These are phyloP conservation scores for Clarireedia monteithiana DNA, from an alignment of 2,329 filamentous ascomycete species.

Conservation along the genomic window DNA sequence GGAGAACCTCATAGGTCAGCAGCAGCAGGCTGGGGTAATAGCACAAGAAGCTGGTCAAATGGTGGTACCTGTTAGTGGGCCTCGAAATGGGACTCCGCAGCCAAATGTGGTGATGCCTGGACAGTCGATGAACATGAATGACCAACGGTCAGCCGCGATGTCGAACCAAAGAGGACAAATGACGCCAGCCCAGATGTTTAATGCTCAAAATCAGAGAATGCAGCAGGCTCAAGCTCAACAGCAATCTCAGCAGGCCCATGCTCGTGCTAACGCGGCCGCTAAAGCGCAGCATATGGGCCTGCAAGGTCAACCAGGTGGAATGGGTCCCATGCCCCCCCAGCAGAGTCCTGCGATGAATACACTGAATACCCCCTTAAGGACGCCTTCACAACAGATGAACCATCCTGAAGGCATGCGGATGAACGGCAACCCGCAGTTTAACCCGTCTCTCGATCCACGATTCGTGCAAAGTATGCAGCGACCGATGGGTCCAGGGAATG, in stretches of 20 bases:
- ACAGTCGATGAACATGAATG: conserved; percentile 23
- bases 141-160: conserved; percentile 20
- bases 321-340: conserved; percentile 42
- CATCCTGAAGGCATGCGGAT: conserved; percentile 30
- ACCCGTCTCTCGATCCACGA: conserved; percentile 42
- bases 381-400: conserved; percentile 24
- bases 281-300: conserved; percentile 40
- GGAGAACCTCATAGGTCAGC: conserved; percentile 25
- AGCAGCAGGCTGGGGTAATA: conserved; percentile 28
- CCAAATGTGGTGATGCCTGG: conserved; percentile 24
- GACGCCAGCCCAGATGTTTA: conserved; percentile 27
- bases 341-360: conserved; percentile 54
- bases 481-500: conserved; percentile 26
- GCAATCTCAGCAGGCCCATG: conserved; percentile 22
- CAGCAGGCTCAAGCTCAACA: conserved; percentile 22
- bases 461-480: conserved; percentile 47
- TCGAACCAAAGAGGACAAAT: conserved; percentile 22
- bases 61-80: conserved; percentile 25
- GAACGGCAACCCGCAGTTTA: conserved; percentile 41
- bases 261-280: conserved; percentile 24
- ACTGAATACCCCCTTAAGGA: conserved; percentile 45
- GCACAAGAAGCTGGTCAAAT: conserved; percentile 27
- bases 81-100: conserved; percentile 28
- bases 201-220: conserved; percentile 24
- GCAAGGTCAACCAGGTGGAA: conserved; percentile 46